Percentiles rank a stretch among this genome's conserved stretches.
phyloP scores from a whole-genome alignment of 192 early-diverging fungal genomes.

The Ambispora gerdemannii region DNA sequence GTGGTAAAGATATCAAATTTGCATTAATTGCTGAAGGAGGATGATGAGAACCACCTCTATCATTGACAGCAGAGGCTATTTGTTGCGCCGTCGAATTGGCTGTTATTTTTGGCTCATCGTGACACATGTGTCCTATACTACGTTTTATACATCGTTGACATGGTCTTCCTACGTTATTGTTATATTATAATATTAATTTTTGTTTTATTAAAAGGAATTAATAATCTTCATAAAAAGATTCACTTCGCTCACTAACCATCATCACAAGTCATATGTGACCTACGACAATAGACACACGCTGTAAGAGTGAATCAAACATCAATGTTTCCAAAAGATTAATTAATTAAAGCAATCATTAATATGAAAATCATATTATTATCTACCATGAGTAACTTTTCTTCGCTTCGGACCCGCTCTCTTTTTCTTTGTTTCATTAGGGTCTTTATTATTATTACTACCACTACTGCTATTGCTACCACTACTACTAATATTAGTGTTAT shows the following conservation, averaged over 20 bases:
- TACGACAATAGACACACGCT: slow-evolving; percentile 93
- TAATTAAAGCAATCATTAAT: background rate
- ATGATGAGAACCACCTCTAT: background rate
- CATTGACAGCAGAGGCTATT: no score
- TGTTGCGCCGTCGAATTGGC: slow-evolving; percentile 31
- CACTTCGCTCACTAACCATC: no score
- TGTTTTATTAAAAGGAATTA: no score
- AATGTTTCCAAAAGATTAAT: background rate
- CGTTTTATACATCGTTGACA: slow-evolving; percentile 95
- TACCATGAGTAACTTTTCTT: slow-evolving; percentile 65
- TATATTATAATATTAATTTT: slow-evolving; percentile 8
- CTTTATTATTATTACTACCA: no score
- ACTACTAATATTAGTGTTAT: no score
- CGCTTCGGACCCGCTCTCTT: slow-evolving; percentile 58
- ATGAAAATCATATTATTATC: background rate
- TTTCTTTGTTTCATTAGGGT: slow-evolving; percentile 48
- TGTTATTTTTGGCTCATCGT: slow-evolving; percentile 75
- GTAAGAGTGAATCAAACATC: slow-evolving; percentile 7
- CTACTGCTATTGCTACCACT: no score
- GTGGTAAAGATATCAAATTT: slow-evolving; percentile 15
- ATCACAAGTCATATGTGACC: slow-evolving; percentile 97
- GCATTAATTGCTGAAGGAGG: slow-evolving; percentile 3
- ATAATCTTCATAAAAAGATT: no score
- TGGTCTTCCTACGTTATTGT: slow-evolving; percentile 64
- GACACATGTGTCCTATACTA: slow-evolving; percentile 90